Conservation (phyloP, 371 early-diverging fungal species). For the Chytridium lagenaria region DNA sequence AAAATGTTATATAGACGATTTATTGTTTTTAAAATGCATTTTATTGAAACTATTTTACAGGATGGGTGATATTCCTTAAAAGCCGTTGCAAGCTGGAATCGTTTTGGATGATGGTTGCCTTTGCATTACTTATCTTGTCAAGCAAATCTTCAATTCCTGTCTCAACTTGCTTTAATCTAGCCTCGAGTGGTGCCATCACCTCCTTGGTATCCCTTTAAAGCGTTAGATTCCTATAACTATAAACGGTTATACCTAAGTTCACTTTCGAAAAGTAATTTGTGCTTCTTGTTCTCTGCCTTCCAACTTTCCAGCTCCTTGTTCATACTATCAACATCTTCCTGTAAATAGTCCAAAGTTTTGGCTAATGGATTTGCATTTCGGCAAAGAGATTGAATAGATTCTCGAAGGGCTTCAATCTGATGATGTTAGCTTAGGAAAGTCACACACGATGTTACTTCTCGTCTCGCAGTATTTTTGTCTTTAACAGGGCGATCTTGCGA, state of each 20-base stretch:
- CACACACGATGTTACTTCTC: slow-evolving; percentile 26
- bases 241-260: slow-evolving; percentile 28
- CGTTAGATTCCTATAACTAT: neutral
- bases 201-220: slow-evolving; percentile 38
- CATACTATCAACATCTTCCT: slow-evolving; percentile 63
- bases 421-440: neutral
- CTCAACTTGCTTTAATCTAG: slow-evolving; percentile 49
- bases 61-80: slow-evolving; percentile 15
- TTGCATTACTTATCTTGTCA: slow-evolving; percentile 48
- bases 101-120: slow-evolving; percentile 46
- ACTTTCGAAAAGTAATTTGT: slow-evolving; percentile 33
- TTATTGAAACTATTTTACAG: slow-evolving; percentile 13
- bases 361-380: slow-evolving; percentile 56
- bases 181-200: slow-evolving; percentile 43
- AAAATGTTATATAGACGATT: no score
- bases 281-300: slow-evolving; percentile 46
- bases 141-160: slow-evolving; percentile 49
- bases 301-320: slow-evolving; percentile 57
- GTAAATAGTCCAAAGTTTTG: slow-evolving; percentile 61
- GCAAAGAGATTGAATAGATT: slow-evolving; percentile 54
- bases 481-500: slow-evolving; percentile 16
- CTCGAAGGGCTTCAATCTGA: slow-evolving; percentile 49
- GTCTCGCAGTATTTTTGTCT: slow-evolving; percentile 34
- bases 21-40: no score
- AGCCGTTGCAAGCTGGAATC: slow-evolving; percentile 26